phyloP scores from a whole-genome alignment of 768 basidiomycete genomes.

The Naganishia vaughanmartiniae region DNA sequence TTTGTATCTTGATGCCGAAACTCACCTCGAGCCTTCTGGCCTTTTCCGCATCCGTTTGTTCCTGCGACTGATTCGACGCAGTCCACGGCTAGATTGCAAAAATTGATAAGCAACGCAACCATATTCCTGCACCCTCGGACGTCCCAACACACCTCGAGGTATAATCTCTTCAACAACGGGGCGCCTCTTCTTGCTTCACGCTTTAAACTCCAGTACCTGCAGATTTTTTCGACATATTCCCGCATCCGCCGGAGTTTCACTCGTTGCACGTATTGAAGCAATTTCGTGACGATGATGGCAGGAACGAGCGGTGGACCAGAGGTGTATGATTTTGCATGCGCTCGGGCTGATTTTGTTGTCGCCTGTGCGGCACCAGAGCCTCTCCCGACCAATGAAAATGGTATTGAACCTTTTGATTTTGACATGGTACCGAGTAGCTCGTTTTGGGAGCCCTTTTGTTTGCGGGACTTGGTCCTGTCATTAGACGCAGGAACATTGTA shows the following conservation, averaged over 20 bases:
- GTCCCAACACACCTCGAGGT: slow-evolving; percentile 64
- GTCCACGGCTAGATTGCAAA: slow-evolving; percentile 73
- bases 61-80: slow-evolving; percentile 62
- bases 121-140: neutral
- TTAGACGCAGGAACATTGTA: slow-evolving; percentile 60
- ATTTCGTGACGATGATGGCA: slow-evolving; percentile 72
- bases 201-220: slow-evolving; percentile 96
- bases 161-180: slow-evolving; percentile 83
- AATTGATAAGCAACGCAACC: no score
- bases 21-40: slow-evolving; percentile 74
- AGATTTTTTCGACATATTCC: slow-evolving; percentile 73
- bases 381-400: neutral
- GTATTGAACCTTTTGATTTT: neutral
- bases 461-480: slow-evolving; percentile 61
- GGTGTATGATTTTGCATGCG: slow-evolving; percentile 86
- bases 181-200: slow-evolving; percentile 89
- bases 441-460: slow-evolving; percentile 38
- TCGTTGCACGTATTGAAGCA: slow-evolving; percentile 69
- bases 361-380: slow-evolving; percentile 29
- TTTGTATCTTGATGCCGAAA: neutral
- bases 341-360: slow-evolving; percentile 75
- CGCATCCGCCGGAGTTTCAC: slow-evolving; percentile 70
- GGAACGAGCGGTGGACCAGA: slow-evolving; percentile 92
- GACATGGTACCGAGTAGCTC: slow-evolving; percentile 41
- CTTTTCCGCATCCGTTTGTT: slow-evolving; percentile 79